A percentile compares a stretch with the other conserved stretches of the same genome.
Conservation (phyloP, 176 grass and related monocot species). For the Phoenix dactylifera region DNA sequence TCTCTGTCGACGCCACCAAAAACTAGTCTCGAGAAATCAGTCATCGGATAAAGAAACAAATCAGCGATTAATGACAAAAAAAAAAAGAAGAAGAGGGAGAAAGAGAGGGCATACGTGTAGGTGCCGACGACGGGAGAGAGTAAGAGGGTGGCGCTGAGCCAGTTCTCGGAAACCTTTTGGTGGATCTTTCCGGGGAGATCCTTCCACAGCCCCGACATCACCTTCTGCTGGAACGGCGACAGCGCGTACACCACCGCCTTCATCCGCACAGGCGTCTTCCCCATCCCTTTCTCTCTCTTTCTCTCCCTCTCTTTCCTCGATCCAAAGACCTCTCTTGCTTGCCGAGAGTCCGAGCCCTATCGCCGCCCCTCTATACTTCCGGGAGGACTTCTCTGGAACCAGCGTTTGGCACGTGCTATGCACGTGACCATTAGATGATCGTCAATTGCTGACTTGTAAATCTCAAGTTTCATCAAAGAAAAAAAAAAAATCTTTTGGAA, state of each 20-base stretch:
- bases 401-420: too few relatives aligned
- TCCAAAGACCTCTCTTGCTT: too few relatives aligned
- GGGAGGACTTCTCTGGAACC: too few relatives aligned
- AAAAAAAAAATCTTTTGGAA: too few relatives aligned
- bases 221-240: slow-evolving; percentile 99
- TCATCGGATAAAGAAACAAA: background rate
- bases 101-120: slow-evolving; percentile 47
- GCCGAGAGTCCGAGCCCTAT: background rate
- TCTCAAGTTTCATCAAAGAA: too few relatives aligned
- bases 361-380: background rate
- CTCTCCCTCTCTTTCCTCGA: background rate
- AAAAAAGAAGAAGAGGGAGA: background rate
- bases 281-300: slow-evolving; percentile 35
- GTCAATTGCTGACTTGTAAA: too few relatives aligned
- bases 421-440: too few relatives aligned
- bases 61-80: background rate
- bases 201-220: slow-evolving; percentile 96
- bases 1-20: background rate
- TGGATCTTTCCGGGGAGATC: slow-evolving; percentile 96
- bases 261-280: slow-evolving; percentile 81
- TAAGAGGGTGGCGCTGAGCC: slow-evolving; percentile 84
- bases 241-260: slow-evolving; percentile 95
- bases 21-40: background rate
- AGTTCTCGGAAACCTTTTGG: slow-evolving; percentile 99
- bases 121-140: slow-evolving; percentile 66